Evolutionary conservation across 2,329 filamentous ascomycete species (phyloP), one percentile per base, ranked within the genome.

Genomic region (Aspergillus ochraceoroseus): DNA sequence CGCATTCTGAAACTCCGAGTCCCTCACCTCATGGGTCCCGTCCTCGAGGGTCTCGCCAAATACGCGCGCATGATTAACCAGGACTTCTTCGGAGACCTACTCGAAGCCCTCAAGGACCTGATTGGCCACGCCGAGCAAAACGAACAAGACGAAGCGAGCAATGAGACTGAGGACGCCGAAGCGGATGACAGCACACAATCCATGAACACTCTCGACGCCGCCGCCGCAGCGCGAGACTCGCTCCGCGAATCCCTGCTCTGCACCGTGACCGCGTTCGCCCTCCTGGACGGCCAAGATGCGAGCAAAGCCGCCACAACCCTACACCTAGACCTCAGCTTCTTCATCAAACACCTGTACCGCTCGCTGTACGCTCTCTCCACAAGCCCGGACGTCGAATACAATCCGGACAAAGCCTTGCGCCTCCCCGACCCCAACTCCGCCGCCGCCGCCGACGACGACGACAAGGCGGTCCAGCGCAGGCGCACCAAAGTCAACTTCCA

Each of bases 61-160:
- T 98, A 94, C 61, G 83, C 89, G 3, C 92, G 95, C 62, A 76
- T 98, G 44, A 98, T 98, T 74, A 98, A 98, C 69, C 88, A 98
- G 60, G 87, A 98, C 61, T 96, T 98, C 72, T 98, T 98, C 56
- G 92, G 90, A 18, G 92, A 98, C 60, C 75, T 98, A 19, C 77
- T 98, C 7, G 92, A 96, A 66, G 90, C 88, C 0, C 73, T 98
- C 26, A 94, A 94, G 64, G 92, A 98, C 49, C 77, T 98, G 30
- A 90, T 96, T 55, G 78, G 80, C 3, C 79, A 89, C 52, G 83
- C 85, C 37, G 77, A 83, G 30, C 54, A 58, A 13, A 54, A 61
- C 9, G 57, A 66, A 12, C 64, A 71, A 42, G 58, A 68, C n/a
- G 61, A 56, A 11, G 72, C 74, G 0, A 70, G 75, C 11, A 72